Base-by-base conservation (phyloP, 2,329 filamentous ascomycete genomes). In the Ophiostoma australiae region DNA sequence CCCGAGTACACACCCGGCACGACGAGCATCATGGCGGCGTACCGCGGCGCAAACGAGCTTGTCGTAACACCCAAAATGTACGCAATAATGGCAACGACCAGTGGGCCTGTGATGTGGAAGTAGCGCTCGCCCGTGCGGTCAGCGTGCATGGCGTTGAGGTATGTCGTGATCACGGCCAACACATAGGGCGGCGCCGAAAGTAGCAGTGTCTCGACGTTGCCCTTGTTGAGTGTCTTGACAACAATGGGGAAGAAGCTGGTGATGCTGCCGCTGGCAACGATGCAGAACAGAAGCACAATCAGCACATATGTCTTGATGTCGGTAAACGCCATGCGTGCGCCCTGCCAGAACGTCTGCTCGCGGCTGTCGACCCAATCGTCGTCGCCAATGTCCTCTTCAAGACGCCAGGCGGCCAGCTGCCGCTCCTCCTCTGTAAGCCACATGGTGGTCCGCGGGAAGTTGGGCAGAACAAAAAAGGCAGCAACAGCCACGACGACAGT, bases 21-120 rank as follows among this genome's bases (percentile, higher is more conserved):
- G 87, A 93, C 92, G 55, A 92, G 81, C 84, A 92, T 89, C 85
- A 92, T 92, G 39, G 87, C 83, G 10, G 90, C 79, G 73, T 93
- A 93, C 48, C 90, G 83, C 0, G 90, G 86, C 0, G 83, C 90
- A 0, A 84, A 82, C 2, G 81, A 77, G 0, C 83, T 87, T 0
- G 90, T 91, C 0, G 87, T 81, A 1, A 89, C 89, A 8, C 87
- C 87, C 69, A 92, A 82, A 75, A 93, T 89, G 79, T 90, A 93
- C 3, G 88, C 86, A 0, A 80, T 80, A 3, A 92, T 82, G 17
- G 87, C 86, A 61, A 91, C 80, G 71, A 82, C 84, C 15, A 91
- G 82, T 0, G 90, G 90, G 1, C 87, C 71, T 0, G 83, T 82
- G 72, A 92, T 84, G 78, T 93, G 91, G 77, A 86, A 87, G 78